Evolutionary conservation across 331 rosid genomes (phyloP), one percentile per base, ranked within the genome.

Genomic region (Ulmus americana): DNA sequence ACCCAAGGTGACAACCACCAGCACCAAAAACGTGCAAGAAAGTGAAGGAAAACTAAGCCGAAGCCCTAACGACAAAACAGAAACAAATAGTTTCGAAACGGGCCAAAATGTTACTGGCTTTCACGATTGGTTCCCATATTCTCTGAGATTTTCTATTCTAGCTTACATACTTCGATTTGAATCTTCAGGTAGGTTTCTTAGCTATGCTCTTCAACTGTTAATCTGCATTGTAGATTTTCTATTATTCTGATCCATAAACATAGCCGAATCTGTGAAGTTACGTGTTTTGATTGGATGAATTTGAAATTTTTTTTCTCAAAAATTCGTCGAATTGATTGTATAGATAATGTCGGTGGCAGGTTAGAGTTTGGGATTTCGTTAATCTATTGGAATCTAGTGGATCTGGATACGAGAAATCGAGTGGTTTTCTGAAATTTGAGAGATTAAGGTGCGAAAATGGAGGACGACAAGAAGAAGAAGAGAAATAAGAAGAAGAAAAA

Each of bases 401-500:
- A 28, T 28, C 35, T 28, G 35, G 35, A 2, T 28, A 28, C 35
- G 4, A 28, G 35, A 28, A 28, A 28, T 28, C 35, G 35, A 28
- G 35, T 28, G 35, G 1, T 6, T 16, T 20, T 53, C 57, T 5
- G 63, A 49, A 71, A 74, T 47, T 68, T 61, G 57, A 67, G 60
- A 65, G 64, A 35, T 56, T 61, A 40, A 28, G 39, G 10, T 67
- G 46, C 59, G 66, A 15, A 20, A 71, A 83, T 85, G 95, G 84
- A 79, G 75, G 90, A 77, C 22, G 85, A 76, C n/a, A 88, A 79
- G 86, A 88, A 62, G 68, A 81, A 50, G 74, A 85, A 50, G 69
- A 88, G 59, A 48, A 81, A 66, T 64, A 81, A 55, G 76, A 83
- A 85, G 66, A 88, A 78, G 72, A 73, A 74, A 60, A 88, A 83